A percentile compares a stretch with the other conserved stretches of the same genome.
These are phyloP conservation scores for Botrytis hyacinthi DNA, from an alignment of 2,329 filamentous ascomycete genomes.

Conservation along the genomic window DNA sequence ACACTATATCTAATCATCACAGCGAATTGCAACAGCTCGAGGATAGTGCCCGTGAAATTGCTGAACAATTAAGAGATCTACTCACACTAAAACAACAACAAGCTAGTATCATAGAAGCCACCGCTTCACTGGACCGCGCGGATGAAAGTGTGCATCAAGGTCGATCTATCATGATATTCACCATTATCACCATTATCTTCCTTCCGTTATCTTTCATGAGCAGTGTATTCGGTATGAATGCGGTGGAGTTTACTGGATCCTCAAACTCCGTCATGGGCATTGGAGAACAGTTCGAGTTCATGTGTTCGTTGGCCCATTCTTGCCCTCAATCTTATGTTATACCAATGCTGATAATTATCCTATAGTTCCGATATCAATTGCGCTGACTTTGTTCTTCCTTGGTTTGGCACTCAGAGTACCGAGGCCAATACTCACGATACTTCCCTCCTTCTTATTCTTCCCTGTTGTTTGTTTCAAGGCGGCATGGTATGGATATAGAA, in stretches of 20 bases:
- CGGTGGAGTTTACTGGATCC: background rate
- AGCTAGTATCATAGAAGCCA: slow-evolving; percentile 45
- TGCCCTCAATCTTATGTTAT: background rate
- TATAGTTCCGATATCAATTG: background rate
- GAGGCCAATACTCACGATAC: accelerated
- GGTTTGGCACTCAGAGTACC: background rate
- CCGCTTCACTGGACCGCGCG: background rate
- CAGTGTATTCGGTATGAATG: slow-evolving; percentile 19
- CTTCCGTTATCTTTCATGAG: slow-evolving; percentile 12
- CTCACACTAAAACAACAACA: slow-evolving; percentile 48
- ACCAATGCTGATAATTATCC: background rate
- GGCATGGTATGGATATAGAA: background rate
- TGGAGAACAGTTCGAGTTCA: background rate
- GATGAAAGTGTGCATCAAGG: slow-evolving; percentile 2
- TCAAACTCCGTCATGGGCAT: background rate
- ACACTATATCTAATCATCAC: background rate
- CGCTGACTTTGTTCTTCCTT: background rate
- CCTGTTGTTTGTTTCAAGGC: accelerated
- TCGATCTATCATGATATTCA: slow-evolving; percentile 15
- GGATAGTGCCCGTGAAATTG: background rate
- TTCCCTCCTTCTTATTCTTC: background rate
- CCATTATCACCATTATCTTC: slow-evolving; percentile 12
- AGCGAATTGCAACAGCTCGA: slow-evolving; percentile 10
- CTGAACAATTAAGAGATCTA: slow-evolving; percentile 37
- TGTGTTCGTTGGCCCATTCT: background rate